These are phyloP conservation scores for Solanum peruvianum DNA, from an alignment of 257 asterid species.

Conservation along the genomic window DNA sequence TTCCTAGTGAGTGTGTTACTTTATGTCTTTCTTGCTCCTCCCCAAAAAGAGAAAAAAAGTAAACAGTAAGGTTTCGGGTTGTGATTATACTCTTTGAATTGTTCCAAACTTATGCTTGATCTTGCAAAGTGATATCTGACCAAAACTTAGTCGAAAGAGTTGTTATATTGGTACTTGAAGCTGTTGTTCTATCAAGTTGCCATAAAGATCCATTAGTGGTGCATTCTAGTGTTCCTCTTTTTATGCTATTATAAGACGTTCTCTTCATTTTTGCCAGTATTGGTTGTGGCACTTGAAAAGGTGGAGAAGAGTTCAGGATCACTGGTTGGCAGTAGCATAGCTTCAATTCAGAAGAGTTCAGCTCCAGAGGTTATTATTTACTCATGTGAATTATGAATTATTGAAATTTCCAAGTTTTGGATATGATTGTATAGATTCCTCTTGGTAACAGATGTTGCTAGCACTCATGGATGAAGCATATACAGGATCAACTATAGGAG, in stretches of 20 bases:
- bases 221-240: not conserved
- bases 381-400: constrained; percentile 1
- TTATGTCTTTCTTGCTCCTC: not conserved
- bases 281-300: constrained; percentile 90
- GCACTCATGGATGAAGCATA: constrained; percentile 99
- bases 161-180: not conserved
- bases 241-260: not conserved
- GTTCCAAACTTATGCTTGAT: not conserved
- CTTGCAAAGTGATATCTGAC: not conserved
- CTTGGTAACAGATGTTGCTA: constrained; percentile 63
- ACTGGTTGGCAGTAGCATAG: constrained; percentile 83
- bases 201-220: not conserved
- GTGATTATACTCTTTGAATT: not conserved
- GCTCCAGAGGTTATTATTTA: constrained; percentile 71
- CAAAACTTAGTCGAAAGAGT: not conserved
- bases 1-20: constrained; percentile 57
- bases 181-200: not conserved
- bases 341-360: constrained; percentile 88
- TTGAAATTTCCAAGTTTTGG: not conserved
- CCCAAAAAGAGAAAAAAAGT: not conserved
- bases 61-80: not conserved
- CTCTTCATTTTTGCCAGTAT: constrained; percentile 31
- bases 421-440: constrained; percentile 3
- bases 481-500: constrained; percentile 91
- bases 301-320: constrained; percentile 85